Evolutionary conservation across 345 rosid genomes (phyloP).

Genomic region (Citrus trifoliata): DNA sequence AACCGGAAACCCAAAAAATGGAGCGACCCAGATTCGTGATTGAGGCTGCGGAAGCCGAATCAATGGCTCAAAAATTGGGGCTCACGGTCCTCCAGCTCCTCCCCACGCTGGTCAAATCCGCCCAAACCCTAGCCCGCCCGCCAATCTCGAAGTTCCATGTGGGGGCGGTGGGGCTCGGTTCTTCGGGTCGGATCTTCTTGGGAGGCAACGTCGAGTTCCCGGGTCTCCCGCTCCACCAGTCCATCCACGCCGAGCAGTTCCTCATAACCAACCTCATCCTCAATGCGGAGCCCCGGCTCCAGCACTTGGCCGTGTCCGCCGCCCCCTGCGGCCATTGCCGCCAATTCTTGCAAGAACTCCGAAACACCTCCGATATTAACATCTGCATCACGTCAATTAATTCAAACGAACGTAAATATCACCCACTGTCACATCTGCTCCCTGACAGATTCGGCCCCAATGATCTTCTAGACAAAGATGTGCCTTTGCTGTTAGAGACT

Average conservation of each 20-base stretch:
- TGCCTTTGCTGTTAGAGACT: slow-evolving; percentile 66
- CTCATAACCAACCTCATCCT: slow-evolving; percentile 81
- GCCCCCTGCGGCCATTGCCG: slow-evolving; percentile 99
- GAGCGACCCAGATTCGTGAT: slow-evolving; percentile 61
- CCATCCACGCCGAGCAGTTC: slow-evolving; percentile 97
- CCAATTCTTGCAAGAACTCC: slow-evolving; percentile 88
- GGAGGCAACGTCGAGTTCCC: slow-evolving; percentile 91
- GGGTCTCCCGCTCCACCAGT: slow-evolving; percentile 83
- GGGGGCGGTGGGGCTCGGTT: slow-evolving; percentile 79
- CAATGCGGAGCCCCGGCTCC: slow-evolving; percentile 55
- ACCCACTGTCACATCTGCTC: slow-evolving; percentile 39
- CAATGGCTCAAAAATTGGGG: slow-evolving; percentile 57
- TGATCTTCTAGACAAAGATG: slow-evolving; percentile 57
- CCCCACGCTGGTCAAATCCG: slow-evolving; percentile 61
- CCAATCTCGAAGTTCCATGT: slow-evolving; percentile 82
- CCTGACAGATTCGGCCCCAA: slow-evolving; percentile 89
- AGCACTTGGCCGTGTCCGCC: slow-evolving; percentile 72
- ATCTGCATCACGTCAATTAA: slow-evolving; percentile 37
- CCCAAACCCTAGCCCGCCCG: slow-evolving; percentile 68
- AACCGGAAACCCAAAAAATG: slow-evolving; percentile 25
- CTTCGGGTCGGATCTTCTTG: slow-evolving; percentile 83
- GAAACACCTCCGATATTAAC: slow-evolving; percentile 52
- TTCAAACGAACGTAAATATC: not conserved
- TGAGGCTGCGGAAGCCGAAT: slow-evolving; percentile 60
- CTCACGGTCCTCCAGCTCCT: slow-evolving; percentile 55